Percentiles rank a stretch among this genome's conserved stretches.
Conservation (phyloP, 225 moss, liverwort and hornwort genomes). For the Sphagnum contortum region DNA sequence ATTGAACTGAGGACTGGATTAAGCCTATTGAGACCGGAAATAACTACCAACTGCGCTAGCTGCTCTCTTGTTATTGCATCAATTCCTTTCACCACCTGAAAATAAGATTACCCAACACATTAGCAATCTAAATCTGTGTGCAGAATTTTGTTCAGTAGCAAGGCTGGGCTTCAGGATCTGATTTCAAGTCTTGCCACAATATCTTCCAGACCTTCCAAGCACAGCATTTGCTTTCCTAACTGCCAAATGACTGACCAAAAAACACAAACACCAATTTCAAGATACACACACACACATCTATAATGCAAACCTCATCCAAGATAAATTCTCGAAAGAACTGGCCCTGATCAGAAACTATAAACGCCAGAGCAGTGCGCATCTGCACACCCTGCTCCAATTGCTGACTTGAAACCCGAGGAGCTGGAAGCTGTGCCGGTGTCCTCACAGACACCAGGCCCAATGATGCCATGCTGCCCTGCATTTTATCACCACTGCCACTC, state of each 20-base stretch:
- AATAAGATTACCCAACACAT: background rate
- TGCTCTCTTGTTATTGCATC: constrained; percentile 92
- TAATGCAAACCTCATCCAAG: constrained; percentile 62
- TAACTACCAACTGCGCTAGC: constrained; percentile 60
- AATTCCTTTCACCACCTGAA: constrained; percentile 91
- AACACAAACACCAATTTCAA: too few relatives aligned
- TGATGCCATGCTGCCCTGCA: constrained; percentile 71
- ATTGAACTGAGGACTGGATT: constrained; percentile 61
- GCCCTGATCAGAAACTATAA: constrained; percentile 84
- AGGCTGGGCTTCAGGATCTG: too few relatives aligned
- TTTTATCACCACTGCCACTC: constrained; percentile 72
- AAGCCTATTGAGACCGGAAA: constrained; percentile 78
- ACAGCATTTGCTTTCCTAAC: too few relatives aligned
- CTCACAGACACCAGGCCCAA: constrained; percentile 55
- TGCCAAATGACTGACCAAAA: too few relatives aligned
- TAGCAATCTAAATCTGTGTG: background rate
- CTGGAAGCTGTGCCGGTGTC: constrained; percentile 7
- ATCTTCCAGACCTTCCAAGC: too few relatives aligned
- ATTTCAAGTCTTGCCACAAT: too few relatives aligned
- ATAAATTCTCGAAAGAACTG: constrained; percentile 96
- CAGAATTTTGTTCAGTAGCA: background rate
- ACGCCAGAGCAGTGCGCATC: constrained; percentile 76
- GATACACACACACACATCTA: too few relatives aligned
- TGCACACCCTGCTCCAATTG: constrained; percentile 41
- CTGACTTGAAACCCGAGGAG: constrained; percentile 14